phyloP scores from a whole-genome alignment of 257 asterid species.

The Verbascum thapsus region DNA sequence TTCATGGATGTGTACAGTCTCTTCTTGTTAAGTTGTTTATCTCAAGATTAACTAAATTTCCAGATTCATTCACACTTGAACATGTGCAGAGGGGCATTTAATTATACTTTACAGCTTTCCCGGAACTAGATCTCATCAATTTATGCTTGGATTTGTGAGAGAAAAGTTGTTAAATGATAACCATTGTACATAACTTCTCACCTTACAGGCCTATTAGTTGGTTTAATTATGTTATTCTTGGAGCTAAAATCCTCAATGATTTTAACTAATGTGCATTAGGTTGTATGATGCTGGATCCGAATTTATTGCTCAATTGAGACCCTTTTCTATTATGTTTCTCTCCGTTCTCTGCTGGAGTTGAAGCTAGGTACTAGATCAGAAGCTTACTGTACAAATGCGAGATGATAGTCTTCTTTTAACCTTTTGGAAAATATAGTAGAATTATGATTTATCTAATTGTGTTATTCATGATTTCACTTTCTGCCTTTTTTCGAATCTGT shows the following conservation, averaged over 20 bases:
- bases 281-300: neutral
- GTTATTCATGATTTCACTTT: neutral
- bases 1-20: neutral
- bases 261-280: neutral
- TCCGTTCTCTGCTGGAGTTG: neutral
- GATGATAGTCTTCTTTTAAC: conserved; percentile 1
- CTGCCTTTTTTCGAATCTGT: conserved; percentile 6
- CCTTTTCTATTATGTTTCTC: neutral
- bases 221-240: conserved; percentile 11
- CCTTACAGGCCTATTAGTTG: neutral
- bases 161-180: neutral
- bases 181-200: neutral
- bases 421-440: neutral
- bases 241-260: neutral
- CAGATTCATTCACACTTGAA: neutral
- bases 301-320: neutral
- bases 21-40: conserved; percentile 8
- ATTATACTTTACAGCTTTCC: neutral
- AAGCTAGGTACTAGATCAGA: conserved; percentile 9
- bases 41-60: neutral
- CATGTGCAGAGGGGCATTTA: neutral
- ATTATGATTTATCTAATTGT: conserved; percentile 10
- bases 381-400: conserved; percentile 6
- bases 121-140: conserved; percentile 29
- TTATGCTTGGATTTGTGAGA: conserved; percentile 11